Base-by-base conservation (phyloP, 208 protist genomes). In the Crithidia sp. region DNA sequence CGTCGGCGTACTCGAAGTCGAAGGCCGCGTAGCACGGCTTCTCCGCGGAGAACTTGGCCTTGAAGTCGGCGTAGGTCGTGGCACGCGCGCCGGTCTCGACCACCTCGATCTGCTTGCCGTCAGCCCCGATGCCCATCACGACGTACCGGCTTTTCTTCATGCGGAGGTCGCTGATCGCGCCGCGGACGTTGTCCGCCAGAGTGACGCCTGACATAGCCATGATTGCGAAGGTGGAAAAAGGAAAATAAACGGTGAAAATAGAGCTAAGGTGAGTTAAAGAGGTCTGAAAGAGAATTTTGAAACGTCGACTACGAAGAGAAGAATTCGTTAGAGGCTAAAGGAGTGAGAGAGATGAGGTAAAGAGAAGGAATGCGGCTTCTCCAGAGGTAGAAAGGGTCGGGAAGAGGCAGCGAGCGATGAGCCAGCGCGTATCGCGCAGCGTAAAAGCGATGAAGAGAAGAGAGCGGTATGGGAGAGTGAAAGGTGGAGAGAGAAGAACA, bases 131-230 rank as follows among this genome's bases (percentile, higher is more conserved):
- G 61, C 81, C 79, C 76, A 96, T 85, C 60, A 97, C 82, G 12
- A 98, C 86, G 77, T 91, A 97, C 62, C 85, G 84, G 52, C 52
- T 70, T 76, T 92, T 90, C 72, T 95, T 93, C 76, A 96, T 77
- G 77, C 96, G 96, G 13, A 98, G 77, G 36, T 92, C 84, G 54
- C 87, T 82, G 78, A 97, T 89, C 9, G 74, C 82, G 10, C 39
- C 52, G 47, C 88, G 77, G 67, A 91, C 89, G 55, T 93, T 80
- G 65, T 85, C 79, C 52, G 73, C 69, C 37, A 96, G 85, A 74
- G 84, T 89, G 50, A 98, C 86, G 68, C 95, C 95, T 44, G 95
- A 96, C 78, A 94, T 89, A 59, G 89, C 85, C 91, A 95, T 95
- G 56, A 61, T 52, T 67, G 62, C 57, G 36, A n/a, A 14, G 36